These are phyloP conservation scores for Chlamydomonas sp. DNA, from an alignment of 139 green algal species.

Conservation along the genomic window DNA sequence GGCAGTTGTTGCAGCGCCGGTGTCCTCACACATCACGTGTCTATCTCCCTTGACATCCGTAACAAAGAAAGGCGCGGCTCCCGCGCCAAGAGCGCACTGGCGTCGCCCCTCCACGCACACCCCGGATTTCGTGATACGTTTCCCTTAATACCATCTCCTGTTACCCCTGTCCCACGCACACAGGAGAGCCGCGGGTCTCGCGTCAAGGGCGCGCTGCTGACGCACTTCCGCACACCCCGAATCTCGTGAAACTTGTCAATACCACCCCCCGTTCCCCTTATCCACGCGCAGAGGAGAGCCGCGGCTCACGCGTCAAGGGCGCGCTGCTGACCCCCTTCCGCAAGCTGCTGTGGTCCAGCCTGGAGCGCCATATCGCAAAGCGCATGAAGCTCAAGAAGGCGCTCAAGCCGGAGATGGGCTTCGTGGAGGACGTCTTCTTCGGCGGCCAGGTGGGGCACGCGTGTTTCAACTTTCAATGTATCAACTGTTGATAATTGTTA, in stretches of 20 bases:
- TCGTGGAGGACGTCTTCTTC: conserved; percentile 33
- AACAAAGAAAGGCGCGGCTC: too few relatives aligned
- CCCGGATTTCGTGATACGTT: not conserved
- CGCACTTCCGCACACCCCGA: too few relatives aligned
- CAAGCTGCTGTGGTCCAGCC: conserved; percentile 1
- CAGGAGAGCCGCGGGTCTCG: not conserved
- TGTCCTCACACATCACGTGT: too few relatives aligned
- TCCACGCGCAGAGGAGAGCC: not conserved
- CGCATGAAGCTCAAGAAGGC: not conserved
- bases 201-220: too few relatives aligned
- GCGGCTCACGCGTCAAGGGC: not conserved
- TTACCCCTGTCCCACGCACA: not conserved
- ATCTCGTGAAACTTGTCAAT: not conserved
- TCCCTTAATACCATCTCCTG: not conserved
- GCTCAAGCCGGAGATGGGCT: conserved; percentile 12
- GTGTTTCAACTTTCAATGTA: not conserved
- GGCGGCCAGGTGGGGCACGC: conserved; percentile 9
- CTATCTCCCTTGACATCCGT: too few relatives aligned
- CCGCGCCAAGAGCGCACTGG: too few relatives aligned
- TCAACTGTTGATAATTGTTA: too few relatives aligned
- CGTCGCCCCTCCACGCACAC: too few relatives aligned
- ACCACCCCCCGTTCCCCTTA: not conserved
- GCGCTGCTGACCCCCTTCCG: not conserved
- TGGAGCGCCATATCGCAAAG: conserved; percentile 1
- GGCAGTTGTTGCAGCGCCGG: too few relatives aligned